A percentile compares a stretch with the other conserved stretches of the same genome.
Evolutionary conservation across 257 asterid genomes (phyloP).

Genomic region (Primulina tabacum): DNA sequence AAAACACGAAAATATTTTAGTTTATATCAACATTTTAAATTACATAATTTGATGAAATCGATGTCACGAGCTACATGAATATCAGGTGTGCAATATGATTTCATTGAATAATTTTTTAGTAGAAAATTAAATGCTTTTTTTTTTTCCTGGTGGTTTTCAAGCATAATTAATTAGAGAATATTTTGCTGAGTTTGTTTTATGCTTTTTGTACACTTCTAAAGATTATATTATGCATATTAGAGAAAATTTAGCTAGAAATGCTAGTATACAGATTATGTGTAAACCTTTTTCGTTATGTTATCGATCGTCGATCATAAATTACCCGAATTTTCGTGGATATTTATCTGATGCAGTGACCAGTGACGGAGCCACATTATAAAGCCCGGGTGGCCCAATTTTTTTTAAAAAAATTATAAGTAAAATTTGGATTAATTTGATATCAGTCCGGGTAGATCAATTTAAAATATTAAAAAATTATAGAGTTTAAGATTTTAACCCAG

Average conservation of each 20-base stretch:
- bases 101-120: no score
- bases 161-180: not conserved
- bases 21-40: not conserved
- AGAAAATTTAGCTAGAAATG: no score
- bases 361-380: no score
- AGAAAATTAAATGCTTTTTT: not conserved
- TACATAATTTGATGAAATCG: not conserved
- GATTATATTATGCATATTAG: not conserved
- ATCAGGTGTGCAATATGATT: conserved; percentile 35
- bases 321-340: not conserved
- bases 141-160: not conserved
- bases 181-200: no score
- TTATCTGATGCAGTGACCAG: conserved; percentile 38
- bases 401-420: no score
- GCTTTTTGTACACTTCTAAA: not conserved
- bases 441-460: no score
- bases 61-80: conserved; percentile 30
- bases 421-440: no score
- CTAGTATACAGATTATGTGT: no score
- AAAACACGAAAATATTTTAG: not conserved
- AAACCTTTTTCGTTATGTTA: not conserved
- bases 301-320: not conserved
- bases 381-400: no score
- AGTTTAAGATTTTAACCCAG: no score
- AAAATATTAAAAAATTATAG: no score